Evolutionary conservation across 306 rosid genomes (phyloP).

Genomic region (Lotus japonicus): DNA sequence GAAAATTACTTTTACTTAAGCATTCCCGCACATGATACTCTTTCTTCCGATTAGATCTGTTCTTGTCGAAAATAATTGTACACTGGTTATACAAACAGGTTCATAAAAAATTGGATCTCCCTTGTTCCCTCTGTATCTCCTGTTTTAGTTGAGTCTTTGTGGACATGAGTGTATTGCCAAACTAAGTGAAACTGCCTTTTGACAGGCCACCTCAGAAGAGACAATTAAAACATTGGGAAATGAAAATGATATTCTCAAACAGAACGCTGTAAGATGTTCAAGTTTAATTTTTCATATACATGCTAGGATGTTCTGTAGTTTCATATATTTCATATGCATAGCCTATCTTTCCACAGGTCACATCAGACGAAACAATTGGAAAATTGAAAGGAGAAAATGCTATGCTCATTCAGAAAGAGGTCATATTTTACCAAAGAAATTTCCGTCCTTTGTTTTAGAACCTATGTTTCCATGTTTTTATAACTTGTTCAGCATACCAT

Average conservation of each 20-base stretch:
- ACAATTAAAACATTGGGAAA: conserved; percentile 22
- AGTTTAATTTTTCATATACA: background rate
- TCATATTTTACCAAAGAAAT: conserved; percentile 13
- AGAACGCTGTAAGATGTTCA: conserved; percentile 28
- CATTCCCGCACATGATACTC: background rate
- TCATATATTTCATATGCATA: background rate
- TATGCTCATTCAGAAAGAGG: conserved; percentile 36
- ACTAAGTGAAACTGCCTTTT: conserved; percentile 12
- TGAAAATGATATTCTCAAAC: conserved; percentile 31
- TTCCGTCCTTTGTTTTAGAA: background rate
- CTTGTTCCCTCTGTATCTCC: background rate
- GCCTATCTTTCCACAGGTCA: conserved; percentile 1
- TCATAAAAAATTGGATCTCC: background rate
- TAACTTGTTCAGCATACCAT: background rate
- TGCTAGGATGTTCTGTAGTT: background rate
- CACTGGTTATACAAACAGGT: background rate
- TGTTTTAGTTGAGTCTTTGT: background rate
- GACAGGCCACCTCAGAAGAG: conserved; percentile 30
- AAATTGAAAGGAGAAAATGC: conserved; percentile 34
- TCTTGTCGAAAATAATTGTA: background rate
- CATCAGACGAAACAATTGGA: conserved; percentile 26
- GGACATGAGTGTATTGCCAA: conserved; percentile 13
- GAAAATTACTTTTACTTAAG: background rate
- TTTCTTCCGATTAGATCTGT: background rate
- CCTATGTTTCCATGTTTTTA: background rate